Percentiles rank a stretch among this genome's conserved stretches.
phyloP scores from a whole-genome alignment of 768 basidiomycete genomes.

The Suillus hirtellus region DNA sequence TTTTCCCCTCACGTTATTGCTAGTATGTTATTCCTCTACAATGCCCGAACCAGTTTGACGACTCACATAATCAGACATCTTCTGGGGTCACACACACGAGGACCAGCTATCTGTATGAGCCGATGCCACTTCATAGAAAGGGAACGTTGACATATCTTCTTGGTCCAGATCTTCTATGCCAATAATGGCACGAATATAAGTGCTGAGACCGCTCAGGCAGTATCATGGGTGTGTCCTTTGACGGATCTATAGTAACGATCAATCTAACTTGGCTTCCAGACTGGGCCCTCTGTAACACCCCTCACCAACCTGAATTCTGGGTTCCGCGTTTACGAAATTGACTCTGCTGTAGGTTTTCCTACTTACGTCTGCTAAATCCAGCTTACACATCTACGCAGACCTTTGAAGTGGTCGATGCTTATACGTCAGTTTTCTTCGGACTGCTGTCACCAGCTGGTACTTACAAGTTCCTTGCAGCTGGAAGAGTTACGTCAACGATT shows the following conservation, averaged over 20 bases:
- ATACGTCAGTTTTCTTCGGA: conserved; percentile 54
- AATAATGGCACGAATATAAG: conserved; percentile 68
- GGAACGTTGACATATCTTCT: neutral
- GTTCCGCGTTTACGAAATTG: conserved; percentile 52
- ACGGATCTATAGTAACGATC: conserved; percentile 10
- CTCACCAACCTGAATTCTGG: conserved; percentile 73
- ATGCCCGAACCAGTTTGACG: conserved; percentile 12
- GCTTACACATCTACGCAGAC: conserved; percentile 43
- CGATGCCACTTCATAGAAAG: neutral
- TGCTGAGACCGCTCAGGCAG: conserved; percentile 53
- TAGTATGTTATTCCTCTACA: conserved; percentile 43
- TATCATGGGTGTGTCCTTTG: conserved; percentile 46
- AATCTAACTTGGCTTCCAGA: conserved; percentile 38
- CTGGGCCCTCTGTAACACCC: conserved; percentile 70
- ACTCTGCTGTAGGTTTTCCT: conserved; percentile 50
- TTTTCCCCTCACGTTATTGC: conserved; percentile 78
- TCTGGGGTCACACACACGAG: conserved; percentile 78
- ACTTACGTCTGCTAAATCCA: neutral
- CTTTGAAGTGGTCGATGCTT: conserved; percentile 75
- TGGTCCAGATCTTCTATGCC: conserved; percentile 61
- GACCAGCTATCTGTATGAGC: conserved; percentile 63
- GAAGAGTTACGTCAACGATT: conserved; percentile 61
- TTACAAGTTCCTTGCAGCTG: conserved; percentile 44
- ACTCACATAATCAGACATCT: conserved; percentile 49
- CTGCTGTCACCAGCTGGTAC: neutral